Conservation (phyloP, 441 rosid genomes). For the Mallotus japonicus region DNA sequence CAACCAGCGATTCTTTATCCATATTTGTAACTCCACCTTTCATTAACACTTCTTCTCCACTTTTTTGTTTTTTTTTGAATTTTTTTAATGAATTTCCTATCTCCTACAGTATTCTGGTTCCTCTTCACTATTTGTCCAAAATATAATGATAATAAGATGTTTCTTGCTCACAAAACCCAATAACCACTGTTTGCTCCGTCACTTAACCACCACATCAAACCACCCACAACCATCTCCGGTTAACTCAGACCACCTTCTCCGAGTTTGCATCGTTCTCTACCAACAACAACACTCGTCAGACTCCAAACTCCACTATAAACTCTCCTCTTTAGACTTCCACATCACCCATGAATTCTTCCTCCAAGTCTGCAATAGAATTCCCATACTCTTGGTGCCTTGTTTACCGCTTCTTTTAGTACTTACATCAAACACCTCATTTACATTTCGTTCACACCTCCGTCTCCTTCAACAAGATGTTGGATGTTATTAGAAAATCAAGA, state of each 20-base stretch:
- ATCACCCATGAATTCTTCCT: too few relatives aligned
- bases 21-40: too few relatives aligned
- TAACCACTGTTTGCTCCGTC: conserved; percentile 20
- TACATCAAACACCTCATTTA: conserved; percentile 31
- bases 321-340: too few relatives aligned
- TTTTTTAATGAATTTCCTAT: background rate
- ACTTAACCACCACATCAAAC: conserved; percentile 25
- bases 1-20: too few relatives aligned
- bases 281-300: conserved; percentile 48
- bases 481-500: conserved; percentile 54
- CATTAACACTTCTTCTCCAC: conserved; percentile 38
- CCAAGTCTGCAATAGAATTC: too few relatives aligned
- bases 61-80: background rate
- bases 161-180: conserved; percentile 23
- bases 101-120: background rate
- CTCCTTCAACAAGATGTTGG: conserved; percentile 67
- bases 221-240: conserved; percentile 31
- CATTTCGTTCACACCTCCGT: conserved; percentile 46
- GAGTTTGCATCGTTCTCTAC: conserved; percentile 73
- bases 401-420: conserved; percentile 43
- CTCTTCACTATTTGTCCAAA: background rate
- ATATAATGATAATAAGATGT: conserved; percentile 29
- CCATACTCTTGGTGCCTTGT: too few relatives aligned
- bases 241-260: conserved; percentile 55
- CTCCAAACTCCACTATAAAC: too few relatives aligned